Evolutionary conservation across 1,284 basidiomycete species (phyloP), one percentile per base, ranked within the genome.

Genomic region (Fomitopsis palustris): DNA sequence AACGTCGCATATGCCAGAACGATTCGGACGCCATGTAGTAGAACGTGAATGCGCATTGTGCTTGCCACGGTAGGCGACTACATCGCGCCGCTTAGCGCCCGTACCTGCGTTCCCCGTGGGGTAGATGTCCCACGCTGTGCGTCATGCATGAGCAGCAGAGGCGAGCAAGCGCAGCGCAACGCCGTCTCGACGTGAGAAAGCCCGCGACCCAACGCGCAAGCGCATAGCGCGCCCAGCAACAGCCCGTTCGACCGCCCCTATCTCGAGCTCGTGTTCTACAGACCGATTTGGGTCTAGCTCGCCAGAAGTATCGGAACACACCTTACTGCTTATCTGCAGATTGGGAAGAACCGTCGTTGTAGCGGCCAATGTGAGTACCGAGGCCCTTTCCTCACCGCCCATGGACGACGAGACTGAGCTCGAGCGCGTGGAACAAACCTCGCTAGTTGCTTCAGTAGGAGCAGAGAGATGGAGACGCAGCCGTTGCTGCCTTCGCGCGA

Each of bases 181-280:
- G 31, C 21, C 49, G n/a, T n/a, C n/a, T n/a, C n/a, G 49, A 52
- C 49, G 49, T 52, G 49, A 52, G 49, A 52, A 52, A 19, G 25
- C 45, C 17, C 8, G 45, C 45, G 25, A 47, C 25, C 25, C 45
- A 47, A 47, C 45, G 49, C 49, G 29, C 49, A 52, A 52, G 49
- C 49, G 49, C 10, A 52, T 14, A 9, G 49, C n/a, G n/a, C 21
- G 17, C 49, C 17, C 47, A 51, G 27, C 31, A 23, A 16, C 47
- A 17, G 5, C 47, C 29, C 16, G 33, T 17, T 33, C 42, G 29
- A 37, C 31, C 9, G 33, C 35, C 19, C 31, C 49, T 52, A 52
- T 52, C 49, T 35, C 49, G 23, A 33, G 47, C 4, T 19, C 19
- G 35, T 52, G 49, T 25, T 9, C 10, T 21, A n/a, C 49, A 21